Evolutionary conservation across 2,329 filamentous ascomycete genomes (phyloP).

Genomic region (Apiospora hydei): DNA sequence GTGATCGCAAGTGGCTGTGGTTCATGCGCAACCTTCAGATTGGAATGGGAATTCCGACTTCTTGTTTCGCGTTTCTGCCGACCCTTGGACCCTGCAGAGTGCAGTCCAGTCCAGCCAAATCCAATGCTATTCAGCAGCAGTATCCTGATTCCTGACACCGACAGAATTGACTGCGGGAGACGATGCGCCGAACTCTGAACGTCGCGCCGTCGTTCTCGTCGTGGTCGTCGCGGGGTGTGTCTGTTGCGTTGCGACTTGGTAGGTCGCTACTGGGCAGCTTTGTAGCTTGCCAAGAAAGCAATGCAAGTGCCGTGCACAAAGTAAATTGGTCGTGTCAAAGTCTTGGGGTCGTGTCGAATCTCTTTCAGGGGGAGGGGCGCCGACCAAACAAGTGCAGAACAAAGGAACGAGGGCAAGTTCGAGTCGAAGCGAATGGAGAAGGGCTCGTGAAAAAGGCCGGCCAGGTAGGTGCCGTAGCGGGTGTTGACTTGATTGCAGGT

Average conservation of each 20-base stretch:
- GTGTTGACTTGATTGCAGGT: slow-evolving; percentile 14
- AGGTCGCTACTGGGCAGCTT: neutral
- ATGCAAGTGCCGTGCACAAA: neutral
- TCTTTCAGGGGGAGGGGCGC: slow-evolving; percentile 10
- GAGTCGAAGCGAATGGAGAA: slow-evolving; percentile 17
- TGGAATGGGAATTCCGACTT: slow-evolving; percentile 18
- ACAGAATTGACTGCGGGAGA: neutral
- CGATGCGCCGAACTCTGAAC: slow-evolving; percentile 8
- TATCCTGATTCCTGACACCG: neutral
- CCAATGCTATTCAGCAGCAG: neutral
- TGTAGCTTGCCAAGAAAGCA: slow-evolving; percentile 2
- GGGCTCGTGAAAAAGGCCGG: neutral
- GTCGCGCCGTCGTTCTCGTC: neutral
- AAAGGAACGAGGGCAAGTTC: neutral
- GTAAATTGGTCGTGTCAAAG: neutral
- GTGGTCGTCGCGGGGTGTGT: neutral
- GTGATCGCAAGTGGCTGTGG: slow-evolving; percentile 17
- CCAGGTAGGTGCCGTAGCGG: slow-evolving; percentile 3
- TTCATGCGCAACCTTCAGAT: slow-evolving; percentile 18
- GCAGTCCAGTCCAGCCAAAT: neutral
- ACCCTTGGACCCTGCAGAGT: slow-evolving; percentile 6
- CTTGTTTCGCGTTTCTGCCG: neutral
- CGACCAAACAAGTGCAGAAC: slow-evolving; percentile 12
- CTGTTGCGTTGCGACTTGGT: neutral
- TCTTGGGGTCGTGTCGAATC: slow-evolving; percentile 4